Percentiles rank a stretch among this genome's conserved stretches.
Evolutionary conservation across 495 filamentous ascomycete genomes (phyloP).

Genomic region (Astrothelium macrocarpum): DNA sequence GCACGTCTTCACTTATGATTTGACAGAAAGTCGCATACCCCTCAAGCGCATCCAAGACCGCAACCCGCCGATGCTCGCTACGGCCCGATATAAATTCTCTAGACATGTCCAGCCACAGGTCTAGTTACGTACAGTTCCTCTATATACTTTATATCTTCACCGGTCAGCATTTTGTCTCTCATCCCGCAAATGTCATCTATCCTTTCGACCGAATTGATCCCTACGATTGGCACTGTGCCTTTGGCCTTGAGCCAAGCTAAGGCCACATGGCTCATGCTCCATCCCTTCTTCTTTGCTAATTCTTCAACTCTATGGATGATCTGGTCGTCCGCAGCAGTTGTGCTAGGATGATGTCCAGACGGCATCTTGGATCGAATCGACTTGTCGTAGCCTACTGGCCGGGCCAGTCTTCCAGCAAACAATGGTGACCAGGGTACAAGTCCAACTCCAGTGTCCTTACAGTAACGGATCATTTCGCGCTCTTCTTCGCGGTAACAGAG

Average conservation of each 20-base stretch:
- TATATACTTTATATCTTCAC: slow-evolving; percentile 55
- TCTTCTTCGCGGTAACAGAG: slow-evolving; percentile 71
- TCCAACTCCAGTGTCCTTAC: slow-evolving; percentile 20
- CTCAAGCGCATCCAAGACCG: no score
- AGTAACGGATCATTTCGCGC: slow-evolving; percentile 54
- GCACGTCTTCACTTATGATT: no score
- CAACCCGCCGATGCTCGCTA: no score
- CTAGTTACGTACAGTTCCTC: slow-evolving; percentile 60
- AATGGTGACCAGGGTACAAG: slow-evolving; percentile 44
- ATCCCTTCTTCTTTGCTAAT: slow-evolving; percentile 54
- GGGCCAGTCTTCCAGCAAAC: slow-evolving; percentile 18
- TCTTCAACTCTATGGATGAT: slow-evolving; percentile 59
- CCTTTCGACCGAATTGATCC: slow-evolving; percentile 48
- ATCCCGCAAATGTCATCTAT: slow-evolving; percentile 53
- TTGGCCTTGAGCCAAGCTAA: slow-evolving; percentile 59
- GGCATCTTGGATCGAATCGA: not conserved
- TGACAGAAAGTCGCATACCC: not conserved
- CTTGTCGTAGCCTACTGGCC: slow-evolving; percentile 7
- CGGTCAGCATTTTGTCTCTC: slow-evolving; percentile 43
- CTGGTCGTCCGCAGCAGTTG: slow-evolving; percentile 24
- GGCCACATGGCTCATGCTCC: slow-evolving; percentile 55
- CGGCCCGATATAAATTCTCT: no score
- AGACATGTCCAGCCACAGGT: slow-evolving; percentile 28
- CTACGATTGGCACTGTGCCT: slow-evolving; percentile 53
- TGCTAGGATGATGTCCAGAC: not conserved